These are phyloP conservation scores for Zizania palustris DNA, from an alignment of 202 grass and related monocot genomes.

Conservation along the genomic window DNA sequence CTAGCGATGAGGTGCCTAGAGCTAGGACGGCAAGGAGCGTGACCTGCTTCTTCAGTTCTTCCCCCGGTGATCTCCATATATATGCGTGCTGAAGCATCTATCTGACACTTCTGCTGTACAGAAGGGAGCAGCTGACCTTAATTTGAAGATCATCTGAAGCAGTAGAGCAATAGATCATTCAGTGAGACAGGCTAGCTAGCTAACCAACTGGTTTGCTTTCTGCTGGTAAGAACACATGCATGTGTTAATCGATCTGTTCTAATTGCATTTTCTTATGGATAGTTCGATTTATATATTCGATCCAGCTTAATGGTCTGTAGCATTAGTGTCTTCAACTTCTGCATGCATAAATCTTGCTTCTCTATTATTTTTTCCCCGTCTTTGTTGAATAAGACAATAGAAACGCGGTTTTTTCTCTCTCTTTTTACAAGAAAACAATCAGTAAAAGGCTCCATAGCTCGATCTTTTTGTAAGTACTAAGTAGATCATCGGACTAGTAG, in stretches of 20 bases:
- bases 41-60: background rate
- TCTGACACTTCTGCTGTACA: background rate
- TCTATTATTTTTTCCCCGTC: background rate
- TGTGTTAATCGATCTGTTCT: background rate
- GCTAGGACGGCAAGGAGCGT: background rate
- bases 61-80: slow-evolving; percentile 22
- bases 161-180: slow-evolving; percentile 8
- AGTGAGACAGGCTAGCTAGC: slow-evolving; percentile 22
- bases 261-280: slow-evolving; percentile 23
- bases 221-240: slow-evolving; percentile 3
- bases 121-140: background rate
- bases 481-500: background rate
- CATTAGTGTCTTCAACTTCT: background rate
- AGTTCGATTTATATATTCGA: background rate
- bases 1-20: background rate
- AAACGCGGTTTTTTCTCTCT: background rate
- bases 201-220: background rate
- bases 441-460: background rate
- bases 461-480: slow-evolving; percentile 5
- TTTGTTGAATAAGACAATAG: background rate
- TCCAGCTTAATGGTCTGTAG: background rate
- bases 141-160: background rate
- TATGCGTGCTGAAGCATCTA: slow-evolving; percentile 20
- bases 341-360: too few relatives aligned
- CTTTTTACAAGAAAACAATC: background rate